phyloP scores from a whole-genome alignment of 2,329 filamentous ascomycete species.

The Ceratocystis albifundus region DNA sequence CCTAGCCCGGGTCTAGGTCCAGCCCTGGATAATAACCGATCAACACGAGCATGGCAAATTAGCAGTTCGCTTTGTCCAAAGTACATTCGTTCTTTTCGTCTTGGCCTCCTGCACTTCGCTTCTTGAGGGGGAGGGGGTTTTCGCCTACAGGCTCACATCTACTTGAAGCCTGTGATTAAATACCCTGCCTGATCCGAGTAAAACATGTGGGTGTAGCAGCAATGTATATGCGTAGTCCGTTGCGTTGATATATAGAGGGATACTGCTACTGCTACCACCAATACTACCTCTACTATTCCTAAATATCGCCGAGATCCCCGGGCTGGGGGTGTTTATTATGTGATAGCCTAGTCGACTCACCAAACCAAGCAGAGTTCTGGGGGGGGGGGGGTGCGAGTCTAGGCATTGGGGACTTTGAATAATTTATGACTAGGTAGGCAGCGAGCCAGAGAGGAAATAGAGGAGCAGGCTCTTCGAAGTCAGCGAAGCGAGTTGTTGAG shows the following conservation, averaged over 20 bases:
- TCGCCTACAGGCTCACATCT: not conserved
- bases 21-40: not conserved
- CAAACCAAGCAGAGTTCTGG: no score
- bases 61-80: not conserved
- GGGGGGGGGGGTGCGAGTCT: no score
- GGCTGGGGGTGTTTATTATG: no score
- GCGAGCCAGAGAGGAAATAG: not conserved
- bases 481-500: not conserved
- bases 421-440: not conserved
- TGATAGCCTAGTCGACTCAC: no score
- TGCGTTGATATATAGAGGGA: not conserved
- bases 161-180: not conserved
- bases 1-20: not conserved
- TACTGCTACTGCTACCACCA: not conserved
- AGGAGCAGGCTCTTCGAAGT: not conserved
- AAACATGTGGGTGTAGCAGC: not conserved
- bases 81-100: not conserved
- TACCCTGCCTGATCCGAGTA: slow-evolving; percentile 5
- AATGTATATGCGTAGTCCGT: not conserved
- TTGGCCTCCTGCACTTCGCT: not conserved
- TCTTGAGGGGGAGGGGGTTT: no score
- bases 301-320: no score
- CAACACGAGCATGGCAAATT: not conserved
- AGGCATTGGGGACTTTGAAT: not conserved
- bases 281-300: no score